Conservation (phyloP, 306 rosid genomes). For the Ceratonia siliqua region DNA sequence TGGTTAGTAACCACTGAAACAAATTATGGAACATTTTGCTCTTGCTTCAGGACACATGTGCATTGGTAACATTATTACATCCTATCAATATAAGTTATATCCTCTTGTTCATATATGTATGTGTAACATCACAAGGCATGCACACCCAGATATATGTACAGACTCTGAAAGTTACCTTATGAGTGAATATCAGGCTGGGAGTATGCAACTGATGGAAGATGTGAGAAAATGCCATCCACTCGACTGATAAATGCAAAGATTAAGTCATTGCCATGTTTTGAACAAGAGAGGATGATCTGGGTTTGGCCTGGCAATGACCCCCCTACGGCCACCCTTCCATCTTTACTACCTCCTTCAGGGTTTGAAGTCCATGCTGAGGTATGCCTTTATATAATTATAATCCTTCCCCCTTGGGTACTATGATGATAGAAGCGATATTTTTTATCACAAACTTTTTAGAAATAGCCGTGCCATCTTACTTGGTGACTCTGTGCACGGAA, state of each 20-base stretch:
- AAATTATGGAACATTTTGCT: not conserved
- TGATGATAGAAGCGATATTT: conserved; percentile 15
- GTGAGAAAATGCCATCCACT: conserved; percentile 99
- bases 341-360: conserved; percentile 86
- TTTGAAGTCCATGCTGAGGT: conserved; percentile 96
- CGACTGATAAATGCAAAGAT: conserved; percentile 63
- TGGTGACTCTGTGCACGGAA: conserved; percentile 23
- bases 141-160: not conserved
- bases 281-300: conserved; percentile 96
- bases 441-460: conserved; percentile 2
- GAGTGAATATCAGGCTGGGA: conserved; percentile 83
- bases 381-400: conserved; percentile 18
- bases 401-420: conserved; percentile 3
- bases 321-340: conserved; percentile 71
- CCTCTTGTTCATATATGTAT: not conserved
- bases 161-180: conserved; percentile 25
- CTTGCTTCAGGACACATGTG: not conserved
- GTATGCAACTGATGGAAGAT: conserved; percentile 87
- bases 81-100: not conserved
- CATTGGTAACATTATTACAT: not conserved
- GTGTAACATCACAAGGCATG: not conserved
- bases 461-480: conserved; percentile 12
- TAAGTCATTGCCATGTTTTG: conserved; percentile 87
- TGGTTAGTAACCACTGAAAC: conserved; percentile 53
- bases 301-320: conserved; percentile 98